A percentile compares a stretch with the other conserved stretches of the same genome.
These are phyloP conservation scores for Talaromyces amestolkiae DNA, from an alignment of 2,329 filamentous ascomycete species.

Conservation along the genomic window DNA sequence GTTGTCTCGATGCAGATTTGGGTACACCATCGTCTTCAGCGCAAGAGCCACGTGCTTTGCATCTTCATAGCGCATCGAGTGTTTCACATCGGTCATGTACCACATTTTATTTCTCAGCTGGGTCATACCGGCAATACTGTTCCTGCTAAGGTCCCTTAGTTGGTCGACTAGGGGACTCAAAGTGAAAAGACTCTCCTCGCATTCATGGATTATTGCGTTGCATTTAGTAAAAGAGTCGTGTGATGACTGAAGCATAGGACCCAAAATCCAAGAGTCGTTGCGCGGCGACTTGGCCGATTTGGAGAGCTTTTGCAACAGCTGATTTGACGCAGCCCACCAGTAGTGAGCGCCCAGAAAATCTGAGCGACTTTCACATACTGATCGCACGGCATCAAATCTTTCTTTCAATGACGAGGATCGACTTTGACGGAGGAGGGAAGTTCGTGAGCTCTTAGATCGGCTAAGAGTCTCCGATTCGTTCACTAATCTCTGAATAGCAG, in stretches of 20 bases:
- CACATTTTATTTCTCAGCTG: constrained; percentile 94
- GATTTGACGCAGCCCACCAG: constrained; percentile 79
- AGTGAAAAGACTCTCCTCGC: constrained; percentile 62
- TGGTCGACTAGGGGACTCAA: constrained; percentile 78
- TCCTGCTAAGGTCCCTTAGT: constrained; percentile 69
- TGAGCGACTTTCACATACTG: constrained; percentile 72
- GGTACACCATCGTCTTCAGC: constrained; percentile 81
- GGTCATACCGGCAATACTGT: constrained; percentile 70
- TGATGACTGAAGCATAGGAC: constrained; percentile 65
- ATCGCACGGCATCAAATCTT: constrained; percentile 64
- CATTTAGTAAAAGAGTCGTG: constrained; percentile 34
- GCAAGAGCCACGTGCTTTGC: constrained; percentile 82
- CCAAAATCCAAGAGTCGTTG: constrained; percentile 70
- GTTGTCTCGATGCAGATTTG: constrained; percentile 31
- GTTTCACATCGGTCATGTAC: constrained; percentile 92
- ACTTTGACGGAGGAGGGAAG: constrained; percentile 14
- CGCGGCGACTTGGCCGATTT: constrained; percentile 45
- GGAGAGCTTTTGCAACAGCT: constrained; percentile 63
- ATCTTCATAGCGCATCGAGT: constrained; percentile 83
- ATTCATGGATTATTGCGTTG: constrained; percentile 34
- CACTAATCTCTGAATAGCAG: constrained; percentile 75
- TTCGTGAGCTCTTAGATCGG: constrained; percentile 35
- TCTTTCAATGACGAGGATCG: constrained; percentile 32
- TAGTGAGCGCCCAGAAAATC: constrained; percentile 82
- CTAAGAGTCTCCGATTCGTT: constrained; percentile 79